These are phyloP conservation scores for Colletotrichum scovillei DNA, from an alignment of 2,329 filamentous ascomycete genomes.

Conservation along the genomic window DNA sequence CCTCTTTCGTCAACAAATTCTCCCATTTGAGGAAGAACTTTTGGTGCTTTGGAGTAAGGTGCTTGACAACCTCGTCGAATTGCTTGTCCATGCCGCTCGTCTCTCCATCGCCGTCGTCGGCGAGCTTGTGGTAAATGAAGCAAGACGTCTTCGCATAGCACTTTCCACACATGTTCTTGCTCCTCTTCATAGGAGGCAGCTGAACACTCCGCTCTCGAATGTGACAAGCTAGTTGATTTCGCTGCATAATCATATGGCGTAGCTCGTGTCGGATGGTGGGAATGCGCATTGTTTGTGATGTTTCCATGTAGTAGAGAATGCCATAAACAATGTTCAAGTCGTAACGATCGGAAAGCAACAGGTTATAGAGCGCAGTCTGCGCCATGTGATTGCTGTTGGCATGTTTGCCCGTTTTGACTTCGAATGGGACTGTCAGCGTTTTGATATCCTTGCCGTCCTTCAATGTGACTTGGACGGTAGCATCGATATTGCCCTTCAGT, in stretches of 20 bases:
- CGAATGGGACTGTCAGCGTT: slow-evolving; percentile 88
- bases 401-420: slow-evolving; percentile 93
- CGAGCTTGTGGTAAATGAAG: slow-evolving; percentile 92
- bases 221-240: slow-evolving; percentile 88
- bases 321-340: slow-evolving; percentile 92
- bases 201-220: slow-evolving; percentile 83
- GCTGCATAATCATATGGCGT: slow-evolving; percentile 95
- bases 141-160: slow-evolving; percentile 94
- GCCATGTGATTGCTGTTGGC: slow-evolving; percentile 86
- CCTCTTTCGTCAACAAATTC: slow-evolving; percentile 90
- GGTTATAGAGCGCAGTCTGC: slow-evolving; percentile 93
- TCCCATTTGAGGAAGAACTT: slow-evolving; percentile 97
- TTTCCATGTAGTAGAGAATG: slow-evolving; percentile 95
- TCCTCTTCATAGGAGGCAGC: slow-evolving; percentile 87
- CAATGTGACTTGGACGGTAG: slow-evolving; percentile 90
- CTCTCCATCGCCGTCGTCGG: slow-evolving; percentile 85
- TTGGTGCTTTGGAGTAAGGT: slow-evolving; percentile 79
- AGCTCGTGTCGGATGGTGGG: slow-evolving; percentile 89
- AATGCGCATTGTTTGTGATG: slow-evolving; percentile 85
- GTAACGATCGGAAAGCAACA: slow-evolving; percentile 93
- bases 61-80: slow-evolving; percentile 83
- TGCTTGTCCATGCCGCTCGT: slow-evolving; percentile 83
- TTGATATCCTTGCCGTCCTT: slow-evolving; percentile 73
- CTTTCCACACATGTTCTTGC: slow-evolving; percentile 81
- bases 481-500: slow-evolving; percentile 97